Conservation (phyloP, 495 filamentous ascomycete species). For the Penicillium herquei region DNA sequence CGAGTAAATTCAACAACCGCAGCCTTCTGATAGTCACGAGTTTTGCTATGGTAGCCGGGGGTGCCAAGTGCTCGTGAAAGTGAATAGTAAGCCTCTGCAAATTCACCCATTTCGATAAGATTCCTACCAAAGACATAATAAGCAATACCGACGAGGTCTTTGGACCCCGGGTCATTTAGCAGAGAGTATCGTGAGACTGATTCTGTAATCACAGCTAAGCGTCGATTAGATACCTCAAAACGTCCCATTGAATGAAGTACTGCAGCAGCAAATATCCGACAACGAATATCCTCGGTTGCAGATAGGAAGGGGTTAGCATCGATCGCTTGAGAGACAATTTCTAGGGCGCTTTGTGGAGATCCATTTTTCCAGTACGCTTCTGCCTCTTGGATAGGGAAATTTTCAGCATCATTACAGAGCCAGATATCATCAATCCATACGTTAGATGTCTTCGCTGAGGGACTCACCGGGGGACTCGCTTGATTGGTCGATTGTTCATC, state of each 20-base stretch:
- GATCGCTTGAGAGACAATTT: slow-evolving; percentile 4
- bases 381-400: slow-evolving; percentile 4
- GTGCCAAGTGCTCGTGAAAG: slow-evolving; percentile 12
- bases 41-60: slow-evolving; percentile 16
- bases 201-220: slow-evolving; percentile 1
- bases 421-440: slow-evolving; percentile 21
- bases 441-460: not conserved
- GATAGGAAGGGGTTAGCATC: slow-evolving; percentile 3
- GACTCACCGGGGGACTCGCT: not conserved
- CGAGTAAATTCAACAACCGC: slow-evolving; percentile 10
- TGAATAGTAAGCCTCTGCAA: slow-evolving; percentile 14
- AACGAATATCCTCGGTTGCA: slow-evolving; percentile 10
- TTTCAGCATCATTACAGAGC: slow-evolving; percentile 9
- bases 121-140: slow-evolving; percentile 18
- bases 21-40: slow-evolving; percentile 13
- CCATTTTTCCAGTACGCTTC: slow-evolving; percentile 18
- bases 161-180: not conserved
- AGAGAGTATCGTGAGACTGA: not conserved
- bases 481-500: not conserved
- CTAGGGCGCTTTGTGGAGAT: slow-evolving; percentile 8
- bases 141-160: slow-evolving; percentile 11
- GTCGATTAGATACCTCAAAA: slow-evolving; percentile 11
- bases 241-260: slow-evolving; percentile 5
- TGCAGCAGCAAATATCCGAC: slow-evolving; percentile 16
- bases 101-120: slow-evolving; percentile 10